phyloP scores from a whole-genome alignment of 2,329 filamentous ascomycete species.

The Beauveria sp. region DNA sequence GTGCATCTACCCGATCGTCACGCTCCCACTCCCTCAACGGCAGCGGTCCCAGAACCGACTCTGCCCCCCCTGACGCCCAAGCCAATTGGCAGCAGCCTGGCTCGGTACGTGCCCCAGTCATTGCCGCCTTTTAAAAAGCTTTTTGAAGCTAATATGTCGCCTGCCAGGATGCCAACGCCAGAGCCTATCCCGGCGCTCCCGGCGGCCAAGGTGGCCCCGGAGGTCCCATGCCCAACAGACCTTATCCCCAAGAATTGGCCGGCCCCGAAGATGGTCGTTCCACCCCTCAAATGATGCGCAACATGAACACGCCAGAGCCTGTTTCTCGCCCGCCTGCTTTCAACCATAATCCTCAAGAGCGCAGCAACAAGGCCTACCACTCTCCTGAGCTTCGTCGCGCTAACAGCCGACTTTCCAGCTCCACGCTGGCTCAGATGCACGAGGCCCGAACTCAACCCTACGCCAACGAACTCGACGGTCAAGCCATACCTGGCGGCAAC shows the following conservation, averaged over 20 bases:
- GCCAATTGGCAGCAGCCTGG: slow-evolving; percentile 28
- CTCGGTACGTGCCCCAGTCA: slow-evolving; percentile 23
- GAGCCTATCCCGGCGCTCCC: slow-evolving; percentile 17
- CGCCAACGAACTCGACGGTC: slow-evolving; percentile 10
- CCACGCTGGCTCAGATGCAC: slow-evolving; percentile 74
- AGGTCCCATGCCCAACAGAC: slow-evolving; percentile 14
- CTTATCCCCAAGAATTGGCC: slow-evolving; percentile 15
- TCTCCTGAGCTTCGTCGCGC: slow-evolving; percentile 72
- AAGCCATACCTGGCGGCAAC: not conserved
- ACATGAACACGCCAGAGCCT: slow-evolving; percentile 61
- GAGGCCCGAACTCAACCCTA: slow-evolving; percentile 28
- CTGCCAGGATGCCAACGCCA: slow-evolving; percentile 18
- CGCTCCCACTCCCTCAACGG: slow-evolving; percentile 43
- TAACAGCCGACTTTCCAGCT: slow-evolving; percentile 74
- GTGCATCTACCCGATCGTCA: slow-evolving; percentile 41
- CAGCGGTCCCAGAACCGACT: slow-evolving; percentile 40
- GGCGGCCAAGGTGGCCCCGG: not conserved
- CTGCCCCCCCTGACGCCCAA: slow-evolving; percentile 38
- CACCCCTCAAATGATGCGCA: slow-evolving; percentile 29
- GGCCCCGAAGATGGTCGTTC: not conserved
- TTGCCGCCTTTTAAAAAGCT: slow-evolving; percentile 35
- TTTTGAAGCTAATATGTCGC: slow-evolving; percentile 36
- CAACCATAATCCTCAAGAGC: slow-evolving; percentile 63
- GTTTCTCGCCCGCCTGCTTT: slow-evolving; percentile 75
- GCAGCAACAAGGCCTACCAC: slow-evolving; percentile 61